phyloP scores from a whole-genome alignment of 345 rosid species.

The Syzygium jambos region DNA sequence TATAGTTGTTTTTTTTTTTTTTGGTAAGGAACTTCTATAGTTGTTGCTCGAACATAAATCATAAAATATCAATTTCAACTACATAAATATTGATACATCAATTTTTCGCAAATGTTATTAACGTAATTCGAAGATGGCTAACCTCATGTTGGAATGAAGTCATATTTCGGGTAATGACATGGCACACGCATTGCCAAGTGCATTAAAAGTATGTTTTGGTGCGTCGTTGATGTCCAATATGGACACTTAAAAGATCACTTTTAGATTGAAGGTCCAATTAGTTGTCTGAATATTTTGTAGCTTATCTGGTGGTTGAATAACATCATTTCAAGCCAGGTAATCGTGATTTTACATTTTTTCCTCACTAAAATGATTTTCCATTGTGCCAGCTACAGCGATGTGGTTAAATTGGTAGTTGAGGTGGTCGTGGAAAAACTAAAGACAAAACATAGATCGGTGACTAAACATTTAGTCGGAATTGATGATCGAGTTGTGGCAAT shows the following conservation, averaged over 20 bases:
- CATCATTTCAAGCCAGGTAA: not conserved
- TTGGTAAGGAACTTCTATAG: not conserved
- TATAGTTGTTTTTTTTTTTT: not conserved
- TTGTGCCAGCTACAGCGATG: no score
- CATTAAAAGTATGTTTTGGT: not conserved
- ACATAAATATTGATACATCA: not conserved
- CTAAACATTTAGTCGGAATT: no score
- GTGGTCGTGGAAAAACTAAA: no score
- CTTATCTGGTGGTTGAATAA: not conserved
- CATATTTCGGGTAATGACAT: not conserved
- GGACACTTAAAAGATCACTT: not conserved
- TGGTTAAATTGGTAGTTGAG: no score
- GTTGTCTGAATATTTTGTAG: not conserved
- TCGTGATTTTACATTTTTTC: not conserved
- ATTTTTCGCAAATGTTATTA: rapidly evolving
- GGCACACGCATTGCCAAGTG: not conserved
- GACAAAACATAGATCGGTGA: no score
- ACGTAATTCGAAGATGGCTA: not conserved
- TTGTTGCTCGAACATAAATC: not conserved
- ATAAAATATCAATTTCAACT: not conserved
- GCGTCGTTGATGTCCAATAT: not conserved
- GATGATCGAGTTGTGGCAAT: no score
- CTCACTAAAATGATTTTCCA: not conserved
- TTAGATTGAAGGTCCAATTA: not conserved
- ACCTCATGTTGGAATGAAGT: not conserved